Conservation (phyloP, 2,329 filamentous ascomycete genomes). For the Epichloe gansuensis region DNA sequence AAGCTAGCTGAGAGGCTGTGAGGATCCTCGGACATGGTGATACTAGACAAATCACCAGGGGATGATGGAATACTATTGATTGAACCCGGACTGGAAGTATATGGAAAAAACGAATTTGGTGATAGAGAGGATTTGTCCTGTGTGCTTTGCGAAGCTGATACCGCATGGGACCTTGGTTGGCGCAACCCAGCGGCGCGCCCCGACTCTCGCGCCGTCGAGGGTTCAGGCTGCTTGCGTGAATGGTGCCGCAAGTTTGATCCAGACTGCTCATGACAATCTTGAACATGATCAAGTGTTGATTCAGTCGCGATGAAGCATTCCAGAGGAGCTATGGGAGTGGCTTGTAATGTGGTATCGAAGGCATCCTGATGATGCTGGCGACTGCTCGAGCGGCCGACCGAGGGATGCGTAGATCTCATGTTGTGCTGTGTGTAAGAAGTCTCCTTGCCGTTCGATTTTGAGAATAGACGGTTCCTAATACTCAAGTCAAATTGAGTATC, state of each 20-base stretch:
- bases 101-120: slow-evolving; percentile 16
- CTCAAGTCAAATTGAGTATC: too few species aligned
- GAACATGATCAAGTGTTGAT: slow-evolving; percentile 16
- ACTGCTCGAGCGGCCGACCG: background rate
- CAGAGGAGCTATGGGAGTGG: slow-evolving; percentile 13
- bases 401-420: slow-evolving; percentile 2
- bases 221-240: slow-evolving; percentile 12
- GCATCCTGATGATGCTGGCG: slow-evolving; percentile 1
- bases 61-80: slow-evolving; percentile 38
- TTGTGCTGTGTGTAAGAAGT: background rate
- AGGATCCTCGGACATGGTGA: slow-evolving; percentile 25
- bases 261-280: slow-evolving; percentile 7
- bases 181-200: background rate
- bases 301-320: slow-evolving; percentile 26
- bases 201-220: background rate
- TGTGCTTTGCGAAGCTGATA: slow-evolving; percentile 4
- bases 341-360: background rate
- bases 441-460: background rate
- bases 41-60: slow-evolving; percentile 37
- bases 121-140: slow-evolving; percentile 13
- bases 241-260: slow-evolving; percentile 7
- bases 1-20: slow-evolving; percentile 15
- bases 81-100: slow-evolving; percentile 17
- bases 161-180: slow-evolving; percentile 2
- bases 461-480: background rate